These are phyloP conservation scores for Neurospora hispaniola DNA, from an alignment of 495 filamentous ascomycete species.

Conservation along the genomic window DNA sequence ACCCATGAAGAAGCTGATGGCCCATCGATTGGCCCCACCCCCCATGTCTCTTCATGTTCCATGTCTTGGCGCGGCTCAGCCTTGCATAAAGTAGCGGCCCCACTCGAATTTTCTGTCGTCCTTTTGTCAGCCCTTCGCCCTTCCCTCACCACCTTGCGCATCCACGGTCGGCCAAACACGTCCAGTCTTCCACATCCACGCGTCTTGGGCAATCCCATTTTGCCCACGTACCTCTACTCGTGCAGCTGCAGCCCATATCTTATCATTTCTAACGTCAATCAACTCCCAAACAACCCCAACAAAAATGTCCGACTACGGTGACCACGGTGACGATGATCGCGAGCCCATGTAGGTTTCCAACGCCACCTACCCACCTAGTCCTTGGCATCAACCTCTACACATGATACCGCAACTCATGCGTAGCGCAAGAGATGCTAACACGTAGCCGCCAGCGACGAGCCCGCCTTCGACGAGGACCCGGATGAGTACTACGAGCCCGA, in stretches of 20 bases:
- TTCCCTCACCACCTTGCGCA: constrained; percentile 2
- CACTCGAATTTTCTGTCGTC: constrained; percentile 22
- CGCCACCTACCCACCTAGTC: constrained; percentile 5
- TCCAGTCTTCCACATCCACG: neutral
- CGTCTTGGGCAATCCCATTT: neutral
- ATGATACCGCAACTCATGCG: constrained; percentile 5
- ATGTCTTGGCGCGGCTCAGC: constrained; percentile 2
- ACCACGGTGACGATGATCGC: constrained; percentile 50
- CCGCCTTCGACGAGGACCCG: constrained; percentile 37
- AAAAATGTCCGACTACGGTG: constrained; percentile 81
- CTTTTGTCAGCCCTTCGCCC: constrained; percentile 10
- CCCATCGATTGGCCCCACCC: neutral
- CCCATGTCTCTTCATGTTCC: neutral
- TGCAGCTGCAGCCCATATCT: neutral
- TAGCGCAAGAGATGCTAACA: neutral
- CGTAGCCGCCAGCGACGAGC: constrained; percentile 36
- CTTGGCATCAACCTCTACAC: neutral
- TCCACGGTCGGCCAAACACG: neutral
- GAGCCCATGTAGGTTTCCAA: constrained; percentile 25
- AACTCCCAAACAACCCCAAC: neutral
- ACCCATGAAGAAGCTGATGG: too few species aligned
- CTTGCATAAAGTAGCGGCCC: constrained; percentile 6
- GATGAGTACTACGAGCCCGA: constrained; percentile 58
- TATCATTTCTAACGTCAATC: neutral
- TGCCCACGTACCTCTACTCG: neutral